Percentiles rank a stretch among this genome's conserved stretches.
These are phyloP conservation scores for Trichoderma lentiforme DNA, from an alignment of 2,329 filamentous ascomycete genomes.

Conservation along the genomic window DNA sequence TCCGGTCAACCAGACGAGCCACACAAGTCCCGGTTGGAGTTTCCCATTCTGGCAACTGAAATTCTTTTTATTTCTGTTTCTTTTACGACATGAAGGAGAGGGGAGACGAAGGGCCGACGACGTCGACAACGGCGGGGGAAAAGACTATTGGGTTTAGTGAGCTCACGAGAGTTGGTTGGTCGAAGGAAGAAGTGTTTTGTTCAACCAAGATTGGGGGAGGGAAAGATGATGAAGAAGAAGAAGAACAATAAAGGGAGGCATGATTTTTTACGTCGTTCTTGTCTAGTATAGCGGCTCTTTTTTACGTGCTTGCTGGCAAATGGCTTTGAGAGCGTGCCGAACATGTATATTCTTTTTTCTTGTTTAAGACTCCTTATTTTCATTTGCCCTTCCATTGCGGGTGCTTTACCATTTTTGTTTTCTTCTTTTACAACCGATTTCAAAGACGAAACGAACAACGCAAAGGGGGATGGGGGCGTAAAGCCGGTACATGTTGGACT, in stretches of 20 bases:
- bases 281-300: slow-evolving; percentile 7
- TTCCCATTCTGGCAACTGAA: neutral
- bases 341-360: slow-evolving; percentile 5
- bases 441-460: neutral
- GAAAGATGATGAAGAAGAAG: neutral
- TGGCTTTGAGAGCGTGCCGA: neutral
- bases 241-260: neutral
- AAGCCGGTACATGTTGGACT: neutral
- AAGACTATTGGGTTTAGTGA: neutral
- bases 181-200: slow-evolving; percentile 13
- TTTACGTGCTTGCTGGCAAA: slow-evolving; percentile 6
- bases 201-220: neutral
- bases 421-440: neutral
- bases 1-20: neutral
- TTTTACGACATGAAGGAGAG: slow-evolving; percentile 2
- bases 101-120: neutral
- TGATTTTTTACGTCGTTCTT: neutral
- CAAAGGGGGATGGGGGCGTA: neutral
- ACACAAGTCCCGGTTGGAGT: neutral
- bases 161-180: neutral
- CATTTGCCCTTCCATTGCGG: neutral
- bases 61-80: neutral
- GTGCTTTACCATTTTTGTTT: neutral
- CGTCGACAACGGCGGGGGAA: neutral
- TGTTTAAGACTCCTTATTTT: neutral